A percentile compares a stretch with the other conserved stretches of the same genome.
phyloP scores from a whole-genome alignment of 345 rosid species.

The Sisymbrium altissimum region DNA sequence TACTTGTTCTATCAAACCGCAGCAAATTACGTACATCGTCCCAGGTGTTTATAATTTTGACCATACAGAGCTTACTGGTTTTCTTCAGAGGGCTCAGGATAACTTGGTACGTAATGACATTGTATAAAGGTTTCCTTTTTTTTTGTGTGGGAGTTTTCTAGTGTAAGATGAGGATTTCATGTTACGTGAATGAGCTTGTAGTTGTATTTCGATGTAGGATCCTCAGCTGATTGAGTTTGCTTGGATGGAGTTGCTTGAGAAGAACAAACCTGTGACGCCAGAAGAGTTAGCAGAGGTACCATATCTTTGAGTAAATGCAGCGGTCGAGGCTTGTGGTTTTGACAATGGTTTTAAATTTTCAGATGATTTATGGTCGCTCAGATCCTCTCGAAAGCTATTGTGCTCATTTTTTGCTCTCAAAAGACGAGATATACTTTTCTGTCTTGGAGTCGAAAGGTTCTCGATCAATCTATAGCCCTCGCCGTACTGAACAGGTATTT shows the following conservation, averaged over 20 bases:
- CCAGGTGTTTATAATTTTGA: constrained; percentile 81
- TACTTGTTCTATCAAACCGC: constrained; percentile 73
- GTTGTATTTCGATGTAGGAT: constrained; percentile 50
- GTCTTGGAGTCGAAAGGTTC: constrained; percentile 69
- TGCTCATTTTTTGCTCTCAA: constrained; percentile 85
- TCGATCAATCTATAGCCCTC: constrained; percentile 65
- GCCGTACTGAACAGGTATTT: constrained; percentile 65
- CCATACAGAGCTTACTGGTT: constrained; percentile 54
- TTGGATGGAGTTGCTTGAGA: constrained; percentile 92
- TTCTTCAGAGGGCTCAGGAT: constrained; percentile 58
- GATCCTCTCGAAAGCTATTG: constrained; percentile 92
- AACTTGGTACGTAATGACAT: constrained; percentile 66
- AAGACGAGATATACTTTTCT: constrained; percentile 77
- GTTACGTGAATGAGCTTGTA: constrained; percentile 7
- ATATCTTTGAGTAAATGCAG: background rate
- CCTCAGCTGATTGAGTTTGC: constrained; percentile 84
- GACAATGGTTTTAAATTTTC: constrained; percentile 40
- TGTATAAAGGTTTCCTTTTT: background rate
- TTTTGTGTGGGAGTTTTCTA: background rate
- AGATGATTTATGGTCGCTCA: constrained; percentile 78
- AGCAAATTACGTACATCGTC: constrained; percentile 78
- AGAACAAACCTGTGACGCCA: constrained; percentile 70
- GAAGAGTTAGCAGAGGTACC: constrained; percentile 94
- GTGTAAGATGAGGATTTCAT: background rate
- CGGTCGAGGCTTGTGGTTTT: constrained; percentile 19